Base-by-base conservation (phyloP, 306 rosid species). In the Pterocarpus santalinus region DNA sequence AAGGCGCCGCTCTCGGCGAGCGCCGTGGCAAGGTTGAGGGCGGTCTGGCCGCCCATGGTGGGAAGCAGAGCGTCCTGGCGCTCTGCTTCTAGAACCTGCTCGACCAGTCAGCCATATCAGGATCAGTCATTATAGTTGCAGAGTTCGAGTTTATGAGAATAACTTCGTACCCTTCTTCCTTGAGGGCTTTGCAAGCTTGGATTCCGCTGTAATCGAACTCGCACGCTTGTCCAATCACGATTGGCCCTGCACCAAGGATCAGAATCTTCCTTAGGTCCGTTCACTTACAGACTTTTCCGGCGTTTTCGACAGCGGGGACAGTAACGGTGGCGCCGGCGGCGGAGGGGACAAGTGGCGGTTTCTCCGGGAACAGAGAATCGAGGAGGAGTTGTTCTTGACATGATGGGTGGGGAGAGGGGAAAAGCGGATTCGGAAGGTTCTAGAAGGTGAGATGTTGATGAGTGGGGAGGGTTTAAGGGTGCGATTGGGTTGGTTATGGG, bases 91-190 rank as follows among this genome's bases (percentile, higher is more conserved):
- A 96, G 87, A 1, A 94, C 92, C 39, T 90, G 90, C 86, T 96
- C 99, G 1, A 96, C 97, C 46, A 94, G 73, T 94, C 91, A 5
- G 97, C 97, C 80, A 87, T 76, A 0, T 94, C 98, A 3, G 98
- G 99, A 89, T 96, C 99, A 5, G 99, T 96, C 99, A 96, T 96
- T 36, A 96, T 96, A 30, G 98, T 96, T 0, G 99, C 99, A 1
- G 99, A 98, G 68, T 96, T 96, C 3, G 99, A 96, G 60, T 96
- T 94, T 4, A 96, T 96, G 83, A 93, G 86, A 10, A 95, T 41
- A 1, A 93, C 99, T 8, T 95, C 86, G 44, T 93, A 93, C 0
- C 99, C 99, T 39, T 96, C 99, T 70, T 96, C 99, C 58, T 85
- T 88, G 5, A 96, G 85, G 1, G 98, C 98, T 65, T 94, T 96